These are phyloP conservation scores for Starmera caribaea DNA, from an alignment of 805 yeast genomes.

Conservation along the genomic window DNA sequence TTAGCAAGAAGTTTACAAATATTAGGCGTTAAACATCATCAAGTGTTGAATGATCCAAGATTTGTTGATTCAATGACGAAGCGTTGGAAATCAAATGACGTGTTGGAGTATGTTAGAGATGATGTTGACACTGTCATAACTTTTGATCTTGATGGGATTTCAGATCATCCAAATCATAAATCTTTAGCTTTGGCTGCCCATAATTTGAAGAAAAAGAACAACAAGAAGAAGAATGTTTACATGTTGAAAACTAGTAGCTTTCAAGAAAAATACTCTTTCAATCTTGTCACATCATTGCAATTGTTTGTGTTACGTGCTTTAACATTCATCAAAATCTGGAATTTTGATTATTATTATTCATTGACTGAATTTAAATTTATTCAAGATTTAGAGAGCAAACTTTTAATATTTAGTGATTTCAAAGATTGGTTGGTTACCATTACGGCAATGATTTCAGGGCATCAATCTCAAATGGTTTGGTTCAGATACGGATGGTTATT, in stretches of 20 bases:
- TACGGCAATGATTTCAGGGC: constrained; percentile 75
- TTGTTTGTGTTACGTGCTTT: too few relatives aligned
- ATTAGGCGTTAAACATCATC: constrained; percentile 35
- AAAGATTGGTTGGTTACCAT: constrained; percentile 18
- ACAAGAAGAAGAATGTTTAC: too few relatives aligned
- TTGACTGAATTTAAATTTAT: not conserved
- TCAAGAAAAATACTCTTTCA: constrained; percentile 38
- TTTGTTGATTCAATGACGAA: constrained; percentile 61
- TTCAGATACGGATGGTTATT: constrained; percentile 84
- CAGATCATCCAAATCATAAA: constrained; percentile 81
- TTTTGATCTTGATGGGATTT: constrained; percentile 76
- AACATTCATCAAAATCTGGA: not conserved
- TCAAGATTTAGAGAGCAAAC: constrained; percentile 20
- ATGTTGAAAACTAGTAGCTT: constrained; percentile 24
- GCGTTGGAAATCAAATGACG: constrained; percentile 45
- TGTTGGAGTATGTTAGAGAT: constrained; percentile 28
- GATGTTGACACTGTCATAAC: constrained; percentile 45
- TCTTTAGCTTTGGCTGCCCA: constrained; percentile 42
- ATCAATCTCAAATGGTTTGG: constrained; percentile 91
- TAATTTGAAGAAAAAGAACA: constrained; percentile 2
- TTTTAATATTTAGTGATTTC: constrained; percentile 26
- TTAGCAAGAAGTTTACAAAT: constrained; percentile 42
- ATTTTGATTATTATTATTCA: not conserved
- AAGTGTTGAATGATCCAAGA: constrained; percentile 36
- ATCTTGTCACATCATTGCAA: constrained; percentile 10